These are phyloP conservation scores for Xylaria bambusicola DNA, from an alignment of 495 filamentous ascomycete species.

Conservation along the genomic window DNA sequence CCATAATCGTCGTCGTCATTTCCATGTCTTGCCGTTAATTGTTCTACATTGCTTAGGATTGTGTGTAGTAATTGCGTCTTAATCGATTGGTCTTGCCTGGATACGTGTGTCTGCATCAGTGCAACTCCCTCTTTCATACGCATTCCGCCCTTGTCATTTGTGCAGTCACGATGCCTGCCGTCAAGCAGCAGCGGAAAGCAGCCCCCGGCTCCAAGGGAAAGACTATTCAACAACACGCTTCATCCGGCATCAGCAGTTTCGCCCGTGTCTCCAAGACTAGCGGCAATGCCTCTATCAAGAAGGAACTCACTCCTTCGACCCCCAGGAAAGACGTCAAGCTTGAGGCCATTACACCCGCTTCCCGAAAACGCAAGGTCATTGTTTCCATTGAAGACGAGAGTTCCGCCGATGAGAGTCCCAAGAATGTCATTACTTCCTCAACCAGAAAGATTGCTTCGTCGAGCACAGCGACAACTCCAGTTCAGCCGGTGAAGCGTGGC, in stretches of 20 bases:
- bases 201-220: constrained; percentile 20
- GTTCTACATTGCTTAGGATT: background rate
- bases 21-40: background rate
- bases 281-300: constrained; percentile 29
- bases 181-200: constrained; percentile 31
- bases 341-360: constrained; percentile 29
- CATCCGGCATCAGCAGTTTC: constrained; percentile 39
- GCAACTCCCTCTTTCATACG: background rate
- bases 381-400: constrained; percentile 24
- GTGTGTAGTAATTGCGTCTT: background rate
- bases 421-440: constrained; percentile 13
- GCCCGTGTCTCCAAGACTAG: constrained; percentile 39
- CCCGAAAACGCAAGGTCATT: constrained; percentile 32
- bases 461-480: constrained; percentile 10
- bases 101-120: background rate
- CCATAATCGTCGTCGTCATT: background rate
- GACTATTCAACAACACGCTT: constrained; percentile 19
- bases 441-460: constrained; percentile 1
- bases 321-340: constrained; percentile 25
- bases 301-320: constrained; percentile 21
- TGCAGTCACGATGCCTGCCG: constrained; percentile 21
- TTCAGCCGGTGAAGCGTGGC: constrained; percentile 21
- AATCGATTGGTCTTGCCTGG: background rate
- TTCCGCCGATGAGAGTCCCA: constrained; percentile 29
- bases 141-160: background rate